Evolutionary conservation across 768 basidiomycete genomes (phyloP).

Genomic region (Trametes coccinea): DNA sequence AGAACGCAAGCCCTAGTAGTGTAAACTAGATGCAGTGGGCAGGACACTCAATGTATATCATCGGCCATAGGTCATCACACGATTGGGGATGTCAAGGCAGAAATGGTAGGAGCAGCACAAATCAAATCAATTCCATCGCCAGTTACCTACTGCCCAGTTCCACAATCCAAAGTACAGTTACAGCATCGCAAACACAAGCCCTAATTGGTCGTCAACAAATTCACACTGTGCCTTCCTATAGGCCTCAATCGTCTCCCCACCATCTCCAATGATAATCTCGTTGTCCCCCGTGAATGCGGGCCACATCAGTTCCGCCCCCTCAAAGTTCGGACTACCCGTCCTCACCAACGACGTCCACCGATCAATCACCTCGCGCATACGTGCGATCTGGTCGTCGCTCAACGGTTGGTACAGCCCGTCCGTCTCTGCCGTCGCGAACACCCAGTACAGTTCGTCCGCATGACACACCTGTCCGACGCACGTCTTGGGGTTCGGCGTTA

Average conservation of each 20-base stretch:
- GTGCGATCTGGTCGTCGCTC: conserved; percentile 8
- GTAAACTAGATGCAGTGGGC: conserved; percentile 12
- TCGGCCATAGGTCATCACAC: not conserved
- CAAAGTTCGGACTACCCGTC: conserved; percentile 16
- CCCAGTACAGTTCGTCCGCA: conserved; percentile 18
- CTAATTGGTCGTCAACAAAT: conserved; percentile 5
- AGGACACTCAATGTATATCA: conserved; percentile 20
- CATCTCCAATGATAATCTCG: conserved; percentile 10
- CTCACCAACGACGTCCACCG: conserved; percentile 18
- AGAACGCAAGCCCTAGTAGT: not conserved
- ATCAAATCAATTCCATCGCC: no score
- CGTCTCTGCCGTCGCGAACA: conserved; percentile 17
- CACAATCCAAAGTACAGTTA: not conserved
- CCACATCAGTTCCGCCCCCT: conserved; percentile 10
- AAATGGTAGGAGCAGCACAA: no score
- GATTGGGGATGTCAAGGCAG: not conserved
- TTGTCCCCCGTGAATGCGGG: conserved; percentile 12
- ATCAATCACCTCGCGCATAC: conserved; percentile 11
- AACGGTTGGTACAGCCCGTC: conserved; percentile 16
- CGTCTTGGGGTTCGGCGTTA: conserved; percentile 15
- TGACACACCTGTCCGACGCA: conserved; percentile 17
- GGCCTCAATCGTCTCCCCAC: conserved; percentile 6
- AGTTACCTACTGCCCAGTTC: no score
- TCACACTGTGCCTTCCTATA: conserved; percentile 15
- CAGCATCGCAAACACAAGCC: conserved; percentile 6